These are phyloP conservation scores for Tylopilus balloui DNA, from an alignment of 768 basidiomycete species.

Conservation along the genomic window DNA sequence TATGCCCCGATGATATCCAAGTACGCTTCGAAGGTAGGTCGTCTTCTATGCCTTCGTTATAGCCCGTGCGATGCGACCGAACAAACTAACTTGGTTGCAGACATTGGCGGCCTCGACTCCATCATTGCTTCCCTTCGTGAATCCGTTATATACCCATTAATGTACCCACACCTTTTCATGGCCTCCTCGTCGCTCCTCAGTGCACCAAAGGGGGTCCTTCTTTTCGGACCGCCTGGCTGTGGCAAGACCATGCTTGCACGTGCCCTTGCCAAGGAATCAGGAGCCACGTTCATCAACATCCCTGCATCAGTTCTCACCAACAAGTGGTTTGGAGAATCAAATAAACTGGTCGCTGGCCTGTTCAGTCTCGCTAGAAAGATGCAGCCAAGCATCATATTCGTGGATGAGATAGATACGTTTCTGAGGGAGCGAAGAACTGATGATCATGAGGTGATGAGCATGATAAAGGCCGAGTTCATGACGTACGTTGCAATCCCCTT, in stretches of 20 bases:
- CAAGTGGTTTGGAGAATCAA: slow-evolving; percentile 87
- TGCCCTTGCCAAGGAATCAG: slow-evolving; percentile 94
- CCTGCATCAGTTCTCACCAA: slow-evolving; percentile 69
- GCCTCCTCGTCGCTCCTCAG: slow-evolving; percentile 76
- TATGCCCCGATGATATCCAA: slow-evolving; percentile 85
- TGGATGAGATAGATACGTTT: slow-evolving; percentile 98
- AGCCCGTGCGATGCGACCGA: neutral
- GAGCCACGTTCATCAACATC: slow-evolving; percentile 94
- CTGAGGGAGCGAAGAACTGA: slow-evolving; percentile 80
- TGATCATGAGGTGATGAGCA: slow-evolving; percentile 96
- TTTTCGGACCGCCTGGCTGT: slow-evolving; percentile 96
- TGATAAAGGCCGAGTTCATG: slow-evolving; percentile 98
- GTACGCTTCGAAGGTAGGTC: slow-evolving; percentile 66
- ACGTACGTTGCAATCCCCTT: slow-evolving; percentile 49
- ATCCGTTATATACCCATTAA: slow-evolving; percentile 91
- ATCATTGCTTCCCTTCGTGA: slow-evolving; percentile 89
- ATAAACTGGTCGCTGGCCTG: slow-evolving; percentile 91
- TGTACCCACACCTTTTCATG: slow-evolving; percentile 84
- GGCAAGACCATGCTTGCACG: slow-evolving; percentile 99
- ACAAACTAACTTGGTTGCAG: slow-evolving; percentile 31
- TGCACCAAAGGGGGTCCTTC: slow-evolving; percentile 92
- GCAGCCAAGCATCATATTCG: slow-evolving; percentile 96
- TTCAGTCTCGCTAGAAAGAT: slow-evolving; percentile 93
- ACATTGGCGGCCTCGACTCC: slow-evolving; percentile 90
- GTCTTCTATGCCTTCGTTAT: neutral